phyloP scores from a whole-genome alignment of 208 protist genomes.

The Leishmania turanica region DNA sequence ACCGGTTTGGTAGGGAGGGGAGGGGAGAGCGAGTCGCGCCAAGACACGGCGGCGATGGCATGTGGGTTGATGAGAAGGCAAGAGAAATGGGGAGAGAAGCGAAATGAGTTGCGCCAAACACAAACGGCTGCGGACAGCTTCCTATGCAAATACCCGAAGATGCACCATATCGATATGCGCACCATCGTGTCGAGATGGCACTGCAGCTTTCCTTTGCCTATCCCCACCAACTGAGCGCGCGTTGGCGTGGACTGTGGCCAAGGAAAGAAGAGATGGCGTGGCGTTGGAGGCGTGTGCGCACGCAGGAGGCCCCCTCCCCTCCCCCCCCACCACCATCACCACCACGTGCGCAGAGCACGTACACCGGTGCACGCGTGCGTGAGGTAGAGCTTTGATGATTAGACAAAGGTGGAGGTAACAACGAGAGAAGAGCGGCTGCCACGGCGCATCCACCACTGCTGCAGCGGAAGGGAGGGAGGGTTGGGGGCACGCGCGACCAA shows the following conservation, averaged over 20 bases:
- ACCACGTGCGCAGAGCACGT: background rate
- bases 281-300: background rate
- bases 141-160: background rate
- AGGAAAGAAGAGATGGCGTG: background rate
- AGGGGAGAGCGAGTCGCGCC: background rate
- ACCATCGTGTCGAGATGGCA: background rate
- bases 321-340: no score
- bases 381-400: background rate
- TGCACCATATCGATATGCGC: background rate
- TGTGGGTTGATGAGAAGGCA: no score
- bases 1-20: background rate
- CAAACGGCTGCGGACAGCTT: background rate
- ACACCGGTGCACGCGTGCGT: background rate
- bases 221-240: background rate
- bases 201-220: background rate
- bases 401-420: background rate
- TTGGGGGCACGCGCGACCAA: background rate
- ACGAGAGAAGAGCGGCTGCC: background rate
- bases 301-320: background rate
- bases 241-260: background rate
- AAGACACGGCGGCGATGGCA: background rate
- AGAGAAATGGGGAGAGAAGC: background rate
- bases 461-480: background rate
- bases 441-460: background rate
- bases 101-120: background rate